Evolutionary conservation across 2,329 filamentous ascomycete species (phyloP), one percentile per base, ranked within the genome.

Genomic region (Alternaria ethzedia): DNA sequence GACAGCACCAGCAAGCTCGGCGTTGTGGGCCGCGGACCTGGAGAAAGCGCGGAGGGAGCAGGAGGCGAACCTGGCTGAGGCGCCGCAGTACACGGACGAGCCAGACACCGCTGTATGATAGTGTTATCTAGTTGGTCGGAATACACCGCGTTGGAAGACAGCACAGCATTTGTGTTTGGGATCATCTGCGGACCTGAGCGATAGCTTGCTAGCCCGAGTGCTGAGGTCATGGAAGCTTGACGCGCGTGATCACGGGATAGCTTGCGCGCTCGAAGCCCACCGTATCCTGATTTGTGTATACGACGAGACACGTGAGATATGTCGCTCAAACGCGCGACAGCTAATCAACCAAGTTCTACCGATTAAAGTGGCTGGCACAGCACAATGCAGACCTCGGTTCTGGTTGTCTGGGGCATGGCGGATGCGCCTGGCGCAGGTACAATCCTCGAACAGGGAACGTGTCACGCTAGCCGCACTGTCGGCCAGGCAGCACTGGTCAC

Each of bases 1-100:
- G 69, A 97, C 95, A 0, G 94, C 92, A 4, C 91, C 94, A 1
- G 88, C 89, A 20, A 96, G 95, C 3, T 90, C 92, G 46, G 95
- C 93, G 1, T 82, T 98, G 36, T 98, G 95, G 94, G 92, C 89
- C 2, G 90, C 90, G 2, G 89, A 90, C 68, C 82, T 97, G 54
- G 94, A 98, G 79, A 70, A 51, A 3, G 46, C 67, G 56, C 68
- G 74, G 25, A 70, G 75, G 57, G 64, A 70, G 49, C 67, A 70
- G 47, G 76, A 77, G 50, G 71, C 67, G 43, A 67, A 59, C 23
- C 56, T 63, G 17, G 49, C 58, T 11, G 66, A 69, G 49, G 55
- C 63, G n/a, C 68, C 69, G 20, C 63, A 67, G 36, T 80, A 80
- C 56, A 72, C 62, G 5, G 78, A 79, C 51, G 70, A 79, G n/a